Evolutionary conservation across 2,329 filamentous ascomycete species (phyloP).

Genomic region (Ophiocordyceps camponoti-floridani): DNA sequence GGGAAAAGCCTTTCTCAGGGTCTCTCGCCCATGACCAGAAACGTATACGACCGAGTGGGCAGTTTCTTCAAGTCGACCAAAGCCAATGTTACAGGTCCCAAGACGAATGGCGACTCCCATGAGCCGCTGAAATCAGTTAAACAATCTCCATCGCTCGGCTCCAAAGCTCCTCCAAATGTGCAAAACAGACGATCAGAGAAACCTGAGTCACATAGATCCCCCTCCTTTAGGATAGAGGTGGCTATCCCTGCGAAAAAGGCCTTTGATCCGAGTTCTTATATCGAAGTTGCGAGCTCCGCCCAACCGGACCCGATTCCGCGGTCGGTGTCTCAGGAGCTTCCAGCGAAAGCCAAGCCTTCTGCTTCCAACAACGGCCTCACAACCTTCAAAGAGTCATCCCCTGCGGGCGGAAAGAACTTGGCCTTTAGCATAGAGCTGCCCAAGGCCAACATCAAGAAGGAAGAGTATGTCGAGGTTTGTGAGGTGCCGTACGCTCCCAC

Average conservation of each 20-base stretch:
- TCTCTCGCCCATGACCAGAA: constrained; percentile 28
- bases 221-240: constrained; percentile 25
- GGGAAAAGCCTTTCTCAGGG: constrained; percentile 17
- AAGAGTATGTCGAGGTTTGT: constrained; percentile 32
- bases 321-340: constrained; percentile 4
- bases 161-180: constrained; percentile 4
- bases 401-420: constrained; percentile 4
- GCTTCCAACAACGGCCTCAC: constrained; percentile 3
- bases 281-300: constrained; percentile 11
- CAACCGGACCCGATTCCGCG: constrained; percentile 2
- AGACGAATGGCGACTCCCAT: constrained; percentile 16
- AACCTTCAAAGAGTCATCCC: constrained; percentile 1
- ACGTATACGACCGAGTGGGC: constrained; percentile 21
- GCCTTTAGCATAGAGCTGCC: constrained; percentile 31
- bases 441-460: constrained; percentile 24
- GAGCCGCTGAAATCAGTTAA: constrained; percentile 6
- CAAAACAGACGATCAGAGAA: constrained; percentile 4
- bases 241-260: constrained; percentile 25
- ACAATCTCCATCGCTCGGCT: constrained; percentile 6
- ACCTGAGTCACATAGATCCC: constrained; percentile 15
- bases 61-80: constrained; percentile 21
- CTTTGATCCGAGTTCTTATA: constrained; percentile 19
- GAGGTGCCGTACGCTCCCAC: constrained; percentile 27
- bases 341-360: constrained; percentile 2
- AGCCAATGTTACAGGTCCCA: constrained; percentile 10